Evolutionary conservation across 768 basidiomycete genomes (phyloP), one percentile per base, ranked within the genome.

Genomic region (Sutorius australiensis): DNA sequence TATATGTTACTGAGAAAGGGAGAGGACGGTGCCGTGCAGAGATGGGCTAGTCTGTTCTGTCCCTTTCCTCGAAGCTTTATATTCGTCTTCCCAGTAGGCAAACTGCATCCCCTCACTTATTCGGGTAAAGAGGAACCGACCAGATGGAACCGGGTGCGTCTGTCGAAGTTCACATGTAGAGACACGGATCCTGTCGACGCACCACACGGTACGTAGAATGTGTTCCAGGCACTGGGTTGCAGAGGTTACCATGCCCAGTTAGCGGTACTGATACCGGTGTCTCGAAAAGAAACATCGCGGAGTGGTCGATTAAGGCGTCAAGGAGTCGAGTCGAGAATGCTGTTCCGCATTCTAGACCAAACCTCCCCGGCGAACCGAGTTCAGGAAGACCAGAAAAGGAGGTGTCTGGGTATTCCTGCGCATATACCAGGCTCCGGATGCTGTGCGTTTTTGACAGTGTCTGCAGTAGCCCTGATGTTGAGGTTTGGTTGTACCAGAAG

Each of bases 241-340:
- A 5, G 16, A 39, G 30, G 27, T 36, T 53, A 30, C 30, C 42
- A 59, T 36, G 30, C 61, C 62, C 16, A 53, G 39, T 21, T 24
- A 45, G 46, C 21, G 51, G 57, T 60, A 56, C 34, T 50, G 50
- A 30, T 34, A 16, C 64, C 58, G 63, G 31, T 46, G 44, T 55
- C 56, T 51, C 39, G 60, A 37, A 52, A 48, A 37, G 50, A 48
- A 31, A 42, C 1, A n/a, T 63, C 55, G 27, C 42, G 31, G 34
- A 46, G 50, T n/a, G 42, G 34, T 38, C 5, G 5, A 6, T 17
- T 19, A 21, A 46, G 8, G 33, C 31, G 13, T 27, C 6, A 30
- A 30, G 21, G 27, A 17, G 14, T 38, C 34, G n/a, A 50, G 36
- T 34, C 39, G 33, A 30, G 32, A 10, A 9, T 37, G 34, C 0